phyloP scores from a whole-genome alignment of 768 basidiomycete species.

The Sarcodon sp. region DNA sequence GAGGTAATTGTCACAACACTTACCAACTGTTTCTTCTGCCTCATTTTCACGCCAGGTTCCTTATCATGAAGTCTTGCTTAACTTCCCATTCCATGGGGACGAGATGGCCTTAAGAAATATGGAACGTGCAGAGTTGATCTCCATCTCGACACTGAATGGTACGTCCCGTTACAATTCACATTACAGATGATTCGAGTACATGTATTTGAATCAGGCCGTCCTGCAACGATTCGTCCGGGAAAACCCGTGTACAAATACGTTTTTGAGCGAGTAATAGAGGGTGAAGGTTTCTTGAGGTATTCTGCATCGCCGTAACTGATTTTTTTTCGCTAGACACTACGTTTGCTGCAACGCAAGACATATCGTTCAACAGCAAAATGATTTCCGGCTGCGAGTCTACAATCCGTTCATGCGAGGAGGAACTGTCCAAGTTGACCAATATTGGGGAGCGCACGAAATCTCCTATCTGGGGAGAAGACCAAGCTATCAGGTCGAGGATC shows the following conservation, averaged over 20 bases:
- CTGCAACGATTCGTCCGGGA: conserved; percentile 76
- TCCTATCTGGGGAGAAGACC: conserved; percentile 29
- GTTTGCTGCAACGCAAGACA: conserved; percentile 74
- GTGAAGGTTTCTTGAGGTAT: conserved; percentile 23
- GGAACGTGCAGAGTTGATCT: conserved; percentile 84
- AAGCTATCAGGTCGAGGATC: conserved; percentile 44
- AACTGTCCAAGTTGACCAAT: conserved; percentile 54
- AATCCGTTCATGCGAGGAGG: conserved; percentile 63
- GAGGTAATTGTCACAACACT: conserved; percentile 25
- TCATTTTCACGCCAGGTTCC: conserved; percentile 37
- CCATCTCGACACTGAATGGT: conserved; percentile 70
- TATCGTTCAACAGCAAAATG: conserved; percentile 65
- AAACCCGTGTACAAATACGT: conserved; percentile 83
- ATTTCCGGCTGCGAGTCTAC: conserved; percentile 41
- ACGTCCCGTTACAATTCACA: conserved; percentile 1
- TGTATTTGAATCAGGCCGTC: conserved; percentile 53
- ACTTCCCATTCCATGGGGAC: conserved; percentile 88
- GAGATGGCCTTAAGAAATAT: conserved; percentile 69
- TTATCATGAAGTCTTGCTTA: conserved; percentile 71
- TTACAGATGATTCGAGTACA: not conserved
- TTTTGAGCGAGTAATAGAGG: conserved; percentile 71
- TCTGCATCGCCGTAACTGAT: not conserved
- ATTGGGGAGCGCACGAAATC: conserved; percentile 41
- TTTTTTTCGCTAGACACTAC: conserved; percentile 40
- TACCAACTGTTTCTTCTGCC: not conserved